These are phyloP conservation scores for Sapria himalayana DNA, from an alignment of 345 rosid species.

Conservation along the genomic window DNA sequence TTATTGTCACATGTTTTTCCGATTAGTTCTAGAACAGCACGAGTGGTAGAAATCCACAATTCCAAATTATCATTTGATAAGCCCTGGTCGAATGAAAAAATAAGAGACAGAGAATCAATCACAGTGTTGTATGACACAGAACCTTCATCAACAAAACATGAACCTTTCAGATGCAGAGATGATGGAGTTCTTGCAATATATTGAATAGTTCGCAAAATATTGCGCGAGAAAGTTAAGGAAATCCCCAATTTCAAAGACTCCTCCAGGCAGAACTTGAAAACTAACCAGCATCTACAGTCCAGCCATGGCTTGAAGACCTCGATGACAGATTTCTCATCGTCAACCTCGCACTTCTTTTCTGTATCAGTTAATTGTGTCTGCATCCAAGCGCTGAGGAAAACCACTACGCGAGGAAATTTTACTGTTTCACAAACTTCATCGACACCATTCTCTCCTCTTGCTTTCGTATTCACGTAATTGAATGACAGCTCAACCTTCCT, in stretches of 20 bases:
- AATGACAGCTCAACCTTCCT: slow-evolving; percentile 63
- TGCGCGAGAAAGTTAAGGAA: slow-evolving; percentile 29
- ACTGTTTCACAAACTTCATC: slow-evolving; percentile 41
- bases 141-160: slow-evolving; percentile 16
- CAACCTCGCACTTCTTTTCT: slow-evolving; percentile 19
- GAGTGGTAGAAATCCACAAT: slow-evolving; percentile 40
- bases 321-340: slow-evolving; percentile 7
- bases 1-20: slow-evolving; percentile 18
- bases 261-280: slow-evolving; percentile 56
- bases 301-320: slow-evolving; percentile 18
- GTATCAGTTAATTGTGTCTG: slow-evolving; percentile 33
- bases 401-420: slow-evolving; percentile 28
- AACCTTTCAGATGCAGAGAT: slow-evolving; percentile 10
- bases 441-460: slow-evolving; percentile 9
- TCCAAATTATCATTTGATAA: slow-evolving; percentile 46
- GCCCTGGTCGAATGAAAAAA: slow-evolving; percentile 37
- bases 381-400: slow-evolving; percentile 60
- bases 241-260: slow-evolving; percentile 29
- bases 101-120: slow-evolving; percentile 35
- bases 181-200: slow-evolving; percentile 18
- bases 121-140: slow-evolving; percentile 24
- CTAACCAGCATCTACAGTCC: slow-evolving; percentile 64
- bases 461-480: slow-evolving; percentile 21
- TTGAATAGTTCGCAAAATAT: slow-evolving; percentile 36
- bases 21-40: slow-evolving; percentile 31